These are phyloP conservation scores for Trichoderma atrobrunneum DNA, from an alignment of 2,329 filamentous ascomycete genomes.

Conservation along the genomic window DNA sequence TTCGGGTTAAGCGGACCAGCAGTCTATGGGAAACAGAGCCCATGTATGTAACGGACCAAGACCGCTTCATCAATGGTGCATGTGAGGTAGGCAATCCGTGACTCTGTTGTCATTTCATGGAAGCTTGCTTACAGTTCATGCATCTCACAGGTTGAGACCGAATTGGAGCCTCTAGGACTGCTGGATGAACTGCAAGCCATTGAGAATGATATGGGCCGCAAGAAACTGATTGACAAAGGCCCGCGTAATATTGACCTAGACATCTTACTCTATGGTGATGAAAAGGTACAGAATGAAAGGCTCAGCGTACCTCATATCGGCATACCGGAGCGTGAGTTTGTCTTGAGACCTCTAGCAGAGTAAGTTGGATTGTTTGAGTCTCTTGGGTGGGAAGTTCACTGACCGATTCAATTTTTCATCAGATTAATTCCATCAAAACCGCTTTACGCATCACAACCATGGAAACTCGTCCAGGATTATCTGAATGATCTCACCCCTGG, in stretches of 20 bases:
- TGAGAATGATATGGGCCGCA: slow-evolving; percentile 73
- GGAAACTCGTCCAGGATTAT: slow-evolving; percentile 60
- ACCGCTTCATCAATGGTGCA: slow-evolving; percentile 84
- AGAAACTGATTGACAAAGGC: slow-evolving; percentile 87
- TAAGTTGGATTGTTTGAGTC: slow-evolving; percentile 37
- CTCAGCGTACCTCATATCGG: slow-evolving; percentile 81
- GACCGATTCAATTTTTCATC: background rate
- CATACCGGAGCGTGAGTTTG: slow-evolving; percentile 90
- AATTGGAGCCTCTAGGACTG: slow-evolving; percentile 69
- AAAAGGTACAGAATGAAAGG: slow-evolving; percentile 63
- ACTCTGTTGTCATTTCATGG: background rate
- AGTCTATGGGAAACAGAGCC: slow-evolving; percentile 91
- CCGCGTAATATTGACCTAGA: slow-evolving; percentile 94
- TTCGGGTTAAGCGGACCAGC: slow-evolving; percentile 76
- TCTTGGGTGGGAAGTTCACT: background rate
- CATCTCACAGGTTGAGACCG: slow-evolving; percentile 69
- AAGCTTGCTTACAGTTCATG: background rate
- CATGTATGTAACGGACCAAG: slow-evolving; percentile 94
- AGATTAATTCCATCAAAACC: slow-evolving; percentile 57
- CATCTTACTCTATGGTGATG: slow-evolving; percentile 76
- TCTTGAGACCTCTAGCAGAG: slow-evolving; percentile 82
- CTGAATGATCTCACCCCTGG: slow-evolving; percentile 56
- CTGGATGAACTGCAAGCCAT: slow-evolving; percentile 81
- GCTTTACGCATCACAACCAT: slow-evolving; percentile 52
- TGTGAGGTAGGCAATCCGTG: slow-evolving; percentile 63